Evolutionary conservation across 345 rosid genomes (phyloP).

Genomic region (Sonneratia caseolaris): DNA sequence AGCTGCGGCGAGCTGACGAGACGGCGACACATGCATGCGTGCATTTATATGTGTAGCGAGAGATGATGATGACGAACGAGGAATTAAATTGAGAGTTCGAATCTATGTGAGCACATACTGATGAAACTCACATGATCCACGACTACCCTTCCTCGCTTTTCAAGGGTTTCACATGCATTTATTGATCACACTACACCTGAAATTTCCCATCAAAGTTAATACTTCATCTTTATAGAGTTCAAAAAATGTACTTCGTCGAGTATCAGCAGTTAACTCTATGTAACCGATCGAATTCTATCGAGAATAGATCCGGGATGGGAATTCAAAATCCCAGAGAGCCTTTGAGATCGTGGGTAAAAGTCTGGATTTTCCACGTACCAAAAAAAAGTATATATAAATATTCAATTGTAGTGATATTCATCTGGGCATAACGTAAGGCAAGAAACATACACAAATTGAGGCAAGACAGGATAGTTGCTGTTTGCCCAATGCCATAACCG

Average conservation of each 20-base stretch:
- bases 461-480: background rate
- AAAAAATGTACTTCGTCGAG: background rate
- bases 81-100: constrained; percentile 8
- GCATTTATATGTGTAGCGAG: constrained; percentile 1
- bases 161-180: background rate
- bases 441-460: background rate
- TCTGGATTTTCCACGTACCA: too few species aligned
- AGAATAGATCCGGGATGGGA: too few species aligned
- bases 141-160: constrained; percentile 12
- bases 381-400: too few species aligned
- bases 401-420: background rate
- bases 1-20: background rate
- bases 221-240: background rate
- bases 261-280: background rate
- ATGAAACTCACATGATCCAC: constrained; percentile 65
- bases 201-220: background rate
- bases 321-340: too few species aligned
- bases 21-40: background rate
- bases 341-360: too few species aligned
- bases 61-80: constrained; percentile 21
- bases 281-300: too few species aligned
- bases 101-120: constrained; percentile 9
- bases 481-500: constrained; percentile 7
- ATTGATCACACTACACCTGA: background rate
- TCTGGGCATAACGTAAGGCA: too few species aligned